These are phyloP conservation scores for Protomyces inundatus DNA, from an alignment of 1,139 yeast genomes.

Conservation along the genomic window DNA sequence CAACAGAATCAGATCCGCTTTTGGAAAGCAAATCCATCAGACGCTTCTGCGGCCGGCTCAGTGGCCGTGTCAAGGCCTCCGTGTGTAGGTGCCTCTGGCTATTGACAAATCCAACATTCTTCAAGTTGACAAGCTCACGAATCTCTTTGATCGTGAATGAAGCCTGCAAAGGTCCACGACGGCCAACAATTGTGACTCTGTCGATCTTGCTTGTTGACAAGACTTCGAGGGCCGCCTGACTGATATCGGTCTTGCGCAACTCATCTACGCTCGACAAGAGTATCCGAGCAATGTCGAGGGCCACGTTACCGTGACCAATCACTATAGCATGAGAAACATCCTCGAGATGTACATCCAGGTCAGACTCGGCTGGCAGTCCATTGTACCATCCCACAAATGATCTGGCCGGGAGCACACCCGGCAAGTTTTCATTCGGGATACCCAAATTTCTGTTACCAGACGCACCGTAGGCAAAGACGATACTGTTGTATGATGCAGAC, in stretches of 20 bases:
- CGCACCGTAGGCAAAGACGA: conserved; percentile 82
- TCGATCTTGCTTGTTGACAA: conserved; percentile 53
- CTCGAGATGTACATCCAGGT: conserved; percentile 52
- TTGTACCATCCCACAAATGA: conserved; percentile 95
- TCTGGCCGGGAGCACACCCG: conserved; percentile 76
- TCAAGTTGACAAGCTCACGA: conserved; percentile 69
- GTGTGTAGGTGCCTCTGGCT: conserved; percentile 47
- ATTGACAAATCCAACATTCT: conserved; percentile 56
- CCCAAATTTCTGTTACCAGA: conserved; percentile 53
- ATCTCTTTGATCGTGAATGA: conserved; percentile 92
- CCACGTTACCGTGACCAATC: conserved; percentile 98
- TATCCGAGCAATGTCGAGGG: conserved; percentile 81
- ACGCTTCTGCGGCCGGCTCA: conserved; percentile 67
- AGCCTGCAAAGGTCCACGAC: conserved; percentile 69
- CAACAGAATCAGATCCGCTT: conserved; percentile 33
- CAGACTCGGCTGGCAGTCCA: conserved; percentile 63
- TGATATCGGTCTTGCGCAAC: conserved; percentile 64
- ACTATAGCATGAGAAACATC: conserved; percentile 63
- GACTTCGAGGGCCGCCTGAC: conserved; percentile 53
- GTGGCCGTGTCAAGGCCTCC: conserved; percentile 29
- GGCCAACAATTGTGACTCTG: conserved; percentile 67
- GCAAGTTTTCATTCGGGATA: conserved; percentile 54
- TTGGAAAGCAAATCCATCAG: conserved; percentile 60
- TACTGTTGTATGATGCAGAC: conserved; percentile 56
- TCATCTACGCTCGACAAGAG: conserved; percentile 52